Conservation (phyloP, 208 protist genomes). For the Porcisia hertigi region DNA sequence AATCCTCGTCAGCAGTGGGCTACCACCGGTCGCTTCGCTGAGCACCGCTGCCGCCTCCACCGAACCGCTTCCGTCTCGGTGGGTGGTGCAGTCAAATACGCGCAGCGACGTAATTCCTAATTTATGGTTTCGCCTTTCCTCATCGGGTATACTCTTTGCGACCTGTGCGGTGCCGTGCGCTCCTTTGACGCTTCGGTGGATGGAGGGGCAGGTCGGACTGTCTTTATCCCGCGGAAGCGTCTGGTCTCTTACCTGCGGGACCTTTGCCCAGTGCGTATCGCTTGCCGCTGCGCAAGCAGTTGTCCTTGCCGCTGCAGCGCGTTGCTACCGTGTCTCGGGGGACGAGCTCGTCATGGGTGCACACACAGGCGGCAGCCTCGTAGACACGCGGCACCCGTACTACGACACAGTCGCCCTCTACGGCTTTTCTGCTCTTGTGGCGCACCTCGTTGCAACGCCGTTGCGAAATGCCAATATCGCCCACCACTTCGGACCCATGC, state of each 20-base stretch:
- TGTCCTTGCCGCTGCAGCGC: constrained; percentile 14
- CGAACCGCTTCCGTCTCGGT: constrained; percentile 36
- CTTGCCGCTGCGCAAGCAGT: constrained; percentile 48
- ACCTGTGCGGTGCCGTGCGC: constrained; percentile 50
- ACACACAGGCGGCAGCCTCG: constrained; percentile 20
- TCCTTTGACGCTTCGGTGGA: constrained; percentile 63
- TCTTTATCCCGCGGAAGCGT: constrained; percentile 72
- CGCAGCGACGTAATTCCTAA: constrained; percentile 35
- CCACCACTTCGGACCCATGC: constrained; percentile 67
- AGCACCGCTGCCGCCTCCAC: constrained; percentile 17
- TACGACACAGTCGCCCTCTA: constrained; percentile 59
- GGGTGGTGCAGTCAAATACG: constrained; percentile 69
- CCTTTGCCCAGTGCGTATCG: constrained; percentile 44
- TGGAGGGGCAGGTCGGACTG: constrained; percentile 71
- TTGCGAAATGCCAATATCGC: constrained; percentile 58
- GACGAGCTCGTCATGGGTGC: constrained; percentile 5
- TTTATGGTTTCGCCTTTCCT: constrained; percentile 50
- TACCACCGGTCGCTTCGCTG: constrained; percentile 24
- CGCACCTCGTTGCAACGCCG: constrained; percentile 55
- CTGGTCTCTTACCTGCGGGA: constrained; percentile 68
- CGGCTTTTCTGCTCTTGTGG: constrained; percentile 37
- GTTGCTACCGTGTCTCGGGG: constrained; percentile 5
- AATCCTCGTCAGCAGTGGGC: constrained; percentile 15
- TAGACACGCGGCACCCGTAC: constrained; percentile 77
- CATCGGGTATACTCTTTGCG: constrained; percentile 55